Evolutionary conservation across 371 early-diverging fungal species (phyloP).

Genomic region (Apophysomyces trapeziformis): DNA sequence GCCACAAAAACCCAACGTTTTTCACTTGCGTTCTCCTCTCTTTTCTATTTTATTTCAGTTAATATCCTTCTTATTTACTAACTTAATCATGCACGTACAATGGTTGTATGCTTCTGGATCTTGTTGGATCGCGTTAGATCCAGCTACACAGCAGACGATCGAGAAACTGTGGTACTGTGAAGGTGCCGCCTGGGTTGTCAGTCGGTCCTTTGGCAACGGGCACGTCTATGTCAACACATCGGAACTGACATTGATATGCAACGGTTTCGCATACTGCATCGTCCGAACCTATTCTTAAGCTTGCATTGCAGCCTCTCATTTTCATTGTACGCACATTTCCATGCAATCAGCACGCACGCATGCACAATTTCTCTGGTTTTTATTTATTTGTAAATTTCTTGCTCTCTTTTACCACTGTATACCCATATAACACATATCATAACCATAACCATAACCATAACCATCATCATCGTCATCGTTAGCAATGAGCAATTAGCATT

Average conservation of each 20-base stretch:
- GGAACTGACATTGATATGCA: constrained; percentile 19
- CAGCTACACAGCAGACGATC: constrained; percentile 20
- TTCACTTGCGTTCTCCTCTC: background rate
- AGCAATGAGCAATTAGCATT: background rate
- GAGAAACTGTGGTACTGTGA: constrained; percentile 22
- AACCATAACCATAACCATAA: background rate
- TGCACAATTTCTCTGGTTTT: background rate
- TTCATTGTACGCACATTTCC: background rate
- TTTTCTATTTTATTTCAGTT: background rate
- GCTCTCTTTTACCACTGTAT: background rate
- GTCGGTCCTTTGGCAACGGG: constrained; percentile 23
- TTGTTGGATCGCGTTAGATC: constrained; percentile 26
- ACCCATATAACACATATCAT: background rate
- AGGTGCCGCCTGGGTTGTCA: constrained; percentile 23
- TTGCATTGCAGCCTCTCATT: background rate
- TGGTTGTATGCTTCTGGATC: constrained; percentile 32
- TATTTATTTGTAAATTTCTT: background rate
- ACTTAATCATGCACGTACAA: constrained; percentile 14
- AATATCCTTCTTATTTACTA: background rate
- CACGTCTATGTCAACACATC: constrained; percentile 25
- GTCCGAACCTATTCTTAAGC: constrained; percentile 12
- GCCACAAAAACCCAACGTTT: background rate
- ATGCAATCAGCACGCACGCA: background rate
- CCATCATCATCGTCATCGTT: background rate
- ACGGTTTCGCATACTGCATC: constrained; percentile 23